These are phyloP conservation scores for Elsinoe australis DNA, from an alignment of 2,329 filamentous ascomycete genomes.

Conservation along the genomic window DNA sequence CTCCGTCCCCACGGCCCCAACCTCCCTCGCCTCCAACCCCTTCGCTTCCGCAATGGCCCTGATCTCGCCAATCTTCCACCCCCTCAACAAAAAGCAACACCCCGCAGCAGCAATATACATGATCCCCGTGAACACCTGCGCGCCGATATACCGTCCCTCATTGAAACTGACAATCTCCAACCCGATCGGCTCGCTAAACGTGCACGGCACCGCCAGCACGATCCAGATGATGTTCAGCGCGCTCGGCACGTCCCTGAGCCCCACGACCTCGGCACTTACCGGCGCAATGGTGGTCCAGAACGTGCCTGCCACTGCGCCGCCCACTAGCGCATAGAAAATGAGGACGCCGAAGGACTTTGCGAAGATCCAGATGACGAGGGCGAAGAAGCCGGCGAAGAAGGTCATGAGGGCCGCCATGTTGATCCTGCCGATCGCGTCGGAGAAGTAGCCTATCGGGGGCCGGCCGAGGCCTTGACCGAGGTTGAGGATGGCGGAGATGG, in stretches of 20 bases:
- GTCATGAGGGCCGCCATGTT: constrained; percentile 64
- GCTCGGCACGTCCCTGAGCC: constrained; percentile 59
- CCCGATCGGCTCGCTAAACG: constrained; percentile 53
- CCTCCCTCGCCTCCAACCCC: constrained; percentile 22
- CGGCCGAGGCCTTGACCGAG: constrained; percentile 59
- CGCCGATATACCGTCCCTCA: constrained; percentile 47
- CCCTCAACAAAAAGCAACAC: constrained; percentile 48
- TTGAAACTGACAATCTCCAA: constrained; percentile 45
- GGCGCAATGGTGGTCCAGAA: constrained; percentile 61
- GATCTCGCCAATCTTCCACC: constrained; percentile 53
- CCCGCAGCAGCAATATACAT: constrained; percentile 54
- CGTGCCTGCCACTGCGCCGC: constrained; percentile 60
- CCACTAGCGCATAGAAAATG: constrained; percentile 61
- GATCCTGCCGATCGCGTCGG: constrained; percentile 61
- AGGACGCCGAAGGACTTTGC: constrained; percentile 60
- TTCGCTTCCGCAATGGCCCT: constrained; percentile 35
- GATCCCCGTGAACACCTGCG: constrained; percentile 53
- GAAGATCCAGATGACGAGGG: constrained; percentile 65
- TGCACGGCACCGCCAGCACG: constrained; percentile 60
- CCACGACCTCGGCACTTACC: constrained; percentile 66
- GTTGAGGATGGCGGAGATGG: constrained; percentile 68
- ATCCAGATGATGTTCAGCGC: constrained; percentile 66
- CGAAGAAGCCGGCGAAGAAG: constrained; percentile 55
- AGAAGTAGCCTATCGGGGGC: constrained; percentile 64
- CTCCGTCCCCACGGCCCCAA: constrained; percentile 23